Base-by-base conservation (phyloP, 768 basidiomycete genomes). In the Thelephora aurantiotincta region DNA sequence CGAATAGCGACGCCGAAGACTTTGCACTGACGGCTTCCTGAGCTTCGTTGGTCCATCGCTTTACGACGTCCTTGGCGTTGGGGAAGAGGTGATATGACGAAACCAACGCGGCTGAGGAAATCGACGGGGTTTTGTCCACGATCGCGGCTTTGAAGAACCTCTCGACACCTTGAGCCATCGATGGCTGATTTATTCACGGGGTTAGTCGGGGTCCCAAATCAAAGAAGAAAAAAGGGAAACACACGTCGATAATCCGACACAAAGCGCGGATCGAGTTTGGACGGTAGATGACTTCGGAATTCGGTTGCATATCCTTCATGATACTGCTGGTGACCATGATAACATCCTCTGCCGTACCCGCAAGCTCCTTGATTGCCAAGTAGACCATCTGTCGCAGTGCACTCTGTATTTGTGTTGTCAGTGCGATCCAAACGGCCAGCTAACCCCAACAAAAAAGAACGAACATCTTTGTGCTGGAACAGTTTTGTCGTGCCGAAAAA, bases 261-360 rank as follows among this genome's bases (percentile, higher is more conserved):
- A 99, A 71, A 6, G 94, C 93, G 54, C 96, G 80, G 56, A 98
- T 99, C 13, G 96, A 86, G 64, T 99, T 99, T 30, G 96, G 89
- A 47, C 96, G 76, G 65, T 99, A 99, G 51, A 99, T 91, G 58
- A 98, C 94, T 65, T 99, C 96, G 44, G 91, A 83, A 61, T 96
- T 97, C 47, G 93, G 86, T 59, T 99, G 96, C 91, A 98, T 99
- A 60, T 99, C 96, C 71, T 98, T 98, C 93, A 96, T 96, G 64
- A 99, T 97, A 58, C 91, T 96, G 63, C 83, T 88, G 9, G 96
- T 99, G 52, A 97, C 93, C 91, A 99, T 99, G 56, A 99, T 96
- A 23, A 98, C 91, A 71, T 98, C 94, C 64, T 99, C 92, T 13
- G 96, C 90, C n/a, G 85, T 83, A 33, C 77, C 80, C 23, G 92